A percentile compares a stretch with the other conserved stretches of the same genome.
Evolutionary conservation across 805 yeast genomes (phyloP).

Genomic region (Candida maris): DNA sequence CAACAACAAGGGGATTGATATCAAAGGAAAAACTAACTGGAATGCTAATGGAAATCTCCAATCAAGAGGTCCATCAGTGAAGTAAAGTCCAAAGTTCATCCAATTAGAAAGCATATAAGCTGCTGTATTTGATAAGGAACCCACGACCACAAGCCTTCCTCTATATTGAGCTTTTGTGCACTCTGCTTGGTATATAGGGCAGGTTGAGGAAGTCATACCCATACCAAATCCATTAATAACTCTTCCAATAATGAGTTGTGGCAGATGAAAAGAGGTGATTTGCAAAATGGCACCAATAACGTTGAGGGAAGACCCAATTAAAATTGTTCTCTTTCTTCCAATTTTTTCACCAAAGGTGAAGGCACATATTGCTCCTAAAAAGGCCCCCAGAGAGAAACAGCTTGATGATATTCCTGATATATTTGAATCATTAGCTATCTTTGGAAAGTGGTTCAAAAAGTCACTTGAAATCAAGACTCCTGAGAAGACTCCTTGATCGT

Average conservation of each 20-base stretch:
- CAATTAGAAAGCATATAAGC: slow-evolving; percentile 45
- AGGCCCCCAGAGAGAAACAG: slow-evolving; percentile 33
- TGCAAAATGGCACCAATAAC: slow-evolving; percentile 32
- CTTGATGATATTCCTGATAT: slow-evolving; percentile 40
- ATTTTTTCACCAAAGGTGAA: slow-evolving; percentile 28
- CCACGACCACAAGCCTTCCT: slow-evolving; percentile 37
- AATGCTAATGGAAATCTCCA: slow-evolving; percentile 47
- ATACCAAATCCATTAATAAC: slow-evolving; percentile 43
- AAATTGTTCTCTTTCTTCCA: slow-evolving; percentile 39
- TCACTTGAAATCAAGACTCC: slow-evolving; percentile 13
- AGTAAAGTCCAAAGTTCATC: slow-evolving; percentile 40
- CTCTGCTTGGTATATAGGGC: slow-evolving; percentile 46
- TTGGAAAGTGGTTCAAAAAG: slow-evolving; percentile 7
- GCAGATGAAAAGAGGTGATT: slow-evolving; percentile 33
- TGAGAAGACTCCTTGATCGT: slow-evolving; percentile 10
- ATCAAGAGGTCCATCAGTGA: slow-evolving; percentile 32
- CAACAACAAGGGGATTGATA: slow-evolving; percentile 12
- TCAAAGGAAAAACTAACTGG: slow-evolving; percentile 38
- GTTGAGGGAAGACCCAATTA: slow-evolving; percentile 32
- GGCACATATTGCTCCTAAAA: slow-evolving; percentile 33
- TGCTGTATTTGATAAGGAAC: slow-evolving; percentile 35
- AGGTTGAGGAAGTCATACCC: slow-evolving; percentile 42
- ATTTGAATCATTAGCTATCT: slow-evolving; percentile 37
- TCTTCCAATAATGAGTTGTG: slow-evolving; percentile 43
- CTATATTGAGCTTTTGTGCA: slow-evolving; percentile 36